Evolutionary conservation across 2,329 filamentous ascomycete species (phyloP).

Genomic region (Alternaria gansuensis): DNA sequence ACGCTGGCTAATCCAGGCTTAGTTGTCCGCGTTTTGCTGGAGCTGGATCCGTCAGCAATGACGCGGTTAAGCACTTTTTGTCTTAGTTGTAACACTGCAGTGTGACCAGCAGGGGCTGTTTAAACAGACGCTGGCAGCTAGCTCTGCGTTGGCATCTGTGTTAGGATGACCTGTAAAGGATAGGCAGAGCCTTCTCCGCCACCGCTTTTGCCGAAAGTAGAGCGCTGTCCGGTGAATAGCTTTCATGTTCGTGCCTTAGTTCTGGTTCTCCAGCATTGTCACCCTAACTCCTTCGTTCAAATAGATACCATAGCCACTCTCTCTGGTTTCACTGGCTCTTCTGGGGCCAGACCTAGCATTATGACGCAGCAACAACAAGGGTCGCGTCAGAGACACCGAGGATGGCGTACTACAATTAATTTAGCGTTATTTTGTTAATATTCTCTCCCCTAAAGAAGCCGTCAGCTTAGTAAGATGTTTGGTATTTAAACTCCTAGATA

Average conservation of each 20-base stretch:
- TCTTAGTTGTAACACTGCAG: conserved; percentile 13
- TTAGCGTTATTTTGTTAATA: conserved; percentile 8
- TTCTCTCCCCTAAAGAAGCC: conserved; percentile 10
- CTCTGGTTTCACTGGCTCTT: conserved; percentile 14
- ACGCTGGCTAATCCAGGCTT: conserved; percentile 8
- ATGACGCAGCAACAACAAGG: neutral
- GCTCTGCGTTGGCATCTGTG: conserved; percentile 6
- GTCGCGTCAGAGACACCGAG: neutral
- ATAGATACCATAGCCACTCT: too few species aligned
- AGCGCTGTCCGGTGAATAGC: too few species aligned
- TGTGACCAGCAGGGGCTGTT: conserved; percentile 5
- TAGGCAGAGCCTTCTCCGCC: conserved; percentile 10
- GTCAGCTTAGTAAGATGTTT: neutral
- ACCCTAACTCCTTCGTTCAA: too few species aligned
- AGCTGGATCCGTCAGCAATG: neutral
- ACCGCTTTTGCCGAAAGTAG: too few species aligned
- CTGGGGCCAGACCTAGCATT: neutral
- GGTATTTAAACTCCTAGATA: conserved; percentile 12
- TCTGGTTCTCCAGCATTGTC: too few species aligned
- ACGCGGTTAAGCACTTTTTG: conserved; percentile 8
- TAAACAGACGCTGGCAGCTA: conserved; percentile 12
- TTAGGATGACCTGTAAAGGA: neutral
- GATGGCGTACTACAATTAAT: conserved; percentile 6
- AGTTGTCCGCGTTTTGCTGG: conserved; percentile 2
- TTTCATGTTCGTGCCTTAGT: too few species aligned